phyloP scores from a whole-genome alignment of 1,139 yeast species.

The Wickerhamiella infanticola region DNA sequence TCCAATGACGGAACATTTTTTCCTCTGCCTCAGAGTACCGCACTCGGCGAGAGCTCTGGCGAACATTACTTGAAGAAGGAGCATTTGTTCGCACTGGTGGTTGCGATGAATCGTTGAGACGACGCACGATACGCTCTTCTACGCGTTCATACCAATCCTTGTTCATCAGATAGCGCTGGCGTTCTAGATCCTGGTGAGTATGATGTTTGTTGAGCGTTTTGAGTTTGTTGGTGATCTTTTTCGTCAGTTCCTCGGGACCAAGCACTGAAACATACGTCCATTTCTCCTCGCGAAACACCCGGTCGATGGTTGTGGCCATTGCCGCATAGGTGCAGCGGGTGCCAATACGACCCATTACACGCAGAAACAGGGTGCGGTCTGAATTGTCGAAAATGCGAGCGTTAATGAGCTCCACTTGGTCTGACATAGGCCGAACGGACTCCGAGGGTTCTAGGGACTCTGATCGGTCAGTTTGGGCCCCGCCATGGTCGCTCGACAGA shows the following conservation, averaged over 20 bases:
- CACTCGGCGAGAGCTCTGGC: constrained; percentile 3
- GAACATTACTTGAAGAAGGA: neutral
- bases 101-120: neutral
- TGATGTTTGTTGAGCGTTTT: neutral
- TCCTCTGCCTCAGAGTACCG: constrained; percentile 6
- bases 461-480: neutral
- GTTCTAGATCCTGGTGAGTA: neutral
- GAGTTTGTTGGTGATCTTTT: constrained; percentile 4
- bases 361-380: neutral
- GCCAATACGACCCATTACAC: neutral
- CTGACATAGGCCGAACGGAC: neutral
- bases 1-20: constrained; percentile 5
- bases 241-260: neutral
- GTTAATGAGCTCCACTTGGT: neutral
- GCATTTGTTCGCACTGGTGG: neutral
- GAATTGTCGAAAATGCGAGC: neutral
- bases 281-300: neutral
- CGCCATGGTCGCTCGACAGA: neutral
- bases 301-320: neutral
- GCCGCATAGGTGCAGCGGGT: neutral
- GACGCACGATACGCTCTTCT: constrained; percentile 3
- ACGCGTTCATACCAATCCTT: constrained; percentile 4
- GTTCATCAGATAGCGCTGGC: neutral
- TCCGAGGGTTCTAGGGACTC: neutral
- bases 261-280: neutral